phyloP scores from a whole-genome alignment of 1,139 yeast genomes.

The Sugiyamaella novakii region DNA sequence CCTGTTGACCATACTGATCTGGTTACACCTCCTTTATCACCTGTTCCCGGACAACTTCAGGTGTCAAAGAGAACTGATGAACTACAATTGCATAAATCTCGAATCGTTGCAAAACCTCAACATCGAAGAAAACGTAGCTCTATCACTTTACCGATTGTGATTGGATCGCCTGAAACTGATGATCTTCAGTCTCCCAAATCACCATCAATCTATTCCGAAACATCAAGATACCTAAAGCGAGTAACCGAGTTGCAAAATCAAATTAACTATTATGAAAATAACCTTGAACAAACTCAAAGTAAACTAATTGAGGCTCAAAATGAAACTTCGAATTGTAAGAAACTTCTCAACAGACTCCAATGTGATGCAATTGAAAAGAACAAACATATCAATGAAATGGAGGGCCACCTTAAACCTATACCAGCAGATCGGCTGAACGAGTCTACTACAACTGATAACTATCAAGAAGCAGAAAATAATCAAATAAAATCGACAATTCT shows the following conservation, averaged over 20 bases:
- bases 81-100: neutral
- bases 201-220: conserved; percentile 6
- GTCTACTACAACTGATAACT: neutral
- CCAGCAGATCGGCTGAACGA: neutral
- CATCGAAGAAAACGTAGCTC: conserved; percentile 8
- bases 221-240: conserved; percentile 7
- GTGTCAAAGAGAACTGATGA: neutral
- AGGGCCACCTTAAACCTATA: neutral
- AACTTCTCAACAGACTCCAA: conserved; percentile 4
- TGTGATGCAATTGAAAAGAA: conserved; percentile 5
- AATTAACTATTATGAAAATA: conserved; percentile 7
- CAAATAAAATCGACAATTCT: neutral
- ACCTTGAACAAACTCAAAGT: conserved; percentile 6
- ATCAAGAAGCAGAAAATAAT: neutral
- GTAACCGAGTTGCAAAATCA: conserved; percentile 11
- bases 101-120: neutral
- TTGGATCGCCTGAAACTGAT: neutral
- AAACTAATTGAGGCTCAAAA: conserved; percentile 11
- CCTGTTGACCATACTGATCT: neutral
- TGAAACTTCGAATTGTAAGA: conserved; percentile 4
- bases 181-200: neutral
- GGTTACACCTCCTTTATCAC: conserved; percentile 6
- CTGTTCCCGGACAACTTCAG: neutral
- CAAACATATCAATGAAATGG: conserved; percentile 8
- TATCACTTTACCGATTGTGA: conserved; percentile 5